Evolutionary conservation across 139 green algal species (phyloP), one percentile per base, ranked within the genome.

Genomic region (Picochlorum sp.): DNA sequence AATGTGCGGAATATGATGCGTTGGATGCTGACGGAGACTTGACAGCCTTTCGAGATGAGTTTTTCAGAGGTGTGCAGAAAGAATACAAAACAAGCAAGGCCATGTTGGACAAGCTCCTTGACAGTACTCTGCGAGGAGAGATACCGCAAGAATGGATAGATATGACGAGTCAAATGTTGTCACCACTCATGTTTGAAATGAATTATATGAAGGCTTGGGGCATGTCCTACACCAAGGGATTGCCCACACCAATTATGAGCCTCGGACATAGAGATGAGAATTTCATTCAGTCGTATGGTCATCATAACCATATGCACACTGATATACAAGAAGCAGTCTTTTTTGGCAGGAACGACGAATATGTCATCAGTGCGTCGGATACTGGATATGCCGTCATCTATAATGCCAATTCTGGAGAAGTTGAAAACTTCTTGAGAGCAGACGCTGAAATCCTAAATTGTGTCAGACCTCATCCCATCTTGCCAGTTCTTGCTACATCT

Each of bases 291-390:
- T 54, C 70, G 41, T 80, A 66, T 38, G 8, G 73, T 1, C 63
- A 69, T 7, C 58, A 71, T 21, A 54, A 45, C 58, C 95, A 95
- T 62, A 54, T 90, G 30, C 74, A 88, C 57, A 95, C 88, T 1
- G 88, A 95, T 79, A 95, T 95, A 70, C 95, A 95, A 79, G 88
- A 94, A 68, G 75, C 72, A 0, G 61, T 45, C 18, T 94, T 91
- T 59, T 9, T 91, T 26, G 84, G 82, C 0, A 14, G 52, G 0
- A 61, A 79, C 6, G 89, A 91, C 54, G 37, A 49, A 3, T 57
- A 91, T 61, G 79, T 95, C n/a, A 88, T 83, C 1, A 80, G 69
- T 51, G 84, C 85, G 26, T 82, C 65, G 38, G 89, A 95, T 62
- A 81, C 87, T 51, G 89, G 89, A n/a, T 68, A 68, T 7, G 79